A percentile compares a stretch with the other conserved stretches of the same genome.
phyloP scores from a whole-genome alignment of 2,329 filamentous ascomycete genomes.

The Diaporthe citri region DNA sequence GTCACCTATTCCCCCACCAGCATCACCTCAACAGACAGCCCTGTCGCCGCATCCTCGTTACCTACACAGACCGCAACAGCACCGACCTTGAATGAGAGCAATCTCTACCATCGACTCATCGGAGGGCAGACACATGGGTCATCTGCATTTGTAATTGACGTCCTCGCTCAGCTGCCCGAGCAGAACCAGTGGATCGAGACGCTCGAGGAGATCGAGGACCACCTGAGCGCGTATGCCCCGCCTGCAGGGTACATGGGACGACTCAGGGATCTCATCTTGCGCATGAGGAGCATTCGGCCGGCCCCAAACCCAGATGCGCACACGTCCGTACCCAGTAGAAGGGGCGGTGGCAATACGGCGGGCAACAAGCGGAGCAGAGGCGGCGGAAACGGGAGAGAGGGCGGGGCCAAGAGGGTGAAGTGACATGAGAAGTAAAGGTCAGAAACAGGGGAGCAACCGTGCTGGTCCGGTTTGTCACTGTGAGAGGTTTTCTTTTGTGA shows the following conservation, averaged over 20 bases:
- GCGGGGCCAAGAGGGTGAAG: conserved; percentile 38
- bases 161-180: conserved; percentile 58
- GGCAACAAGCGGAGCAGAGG: conserved; percentile 34
- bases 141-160: conserved; percentile 59
- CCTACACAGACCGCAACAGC: conserved; percentile 9
- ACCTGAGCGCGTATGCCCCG: conserved; percentile 44
- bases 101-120: conserved; percentile 63
- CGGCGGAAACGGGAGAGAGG: conserved; percentile 34
- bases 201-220: conserved; percentile 50
- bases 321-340: background rate
- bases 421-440: background rate
- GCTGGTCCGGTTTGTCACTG: background rate
- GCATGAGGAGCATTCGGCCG: conserved; percentile 44
- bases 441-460: background rate
- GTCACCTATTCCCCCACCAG: background rate
- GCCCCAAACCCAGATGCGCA: background rate
- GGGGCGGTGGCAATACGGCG: conserved; percentile 24
- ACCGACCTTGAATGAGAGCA: conserved; percentile 55
- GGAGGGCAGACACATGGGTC: conserved; percentile 55
- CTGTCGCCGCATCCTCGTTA: too few relatives aligned
- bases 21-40: background rate
- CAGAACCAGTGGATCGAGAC: conserved; percentile 58
- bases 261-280: conserved; percentile 47
- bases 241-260: conserved; percentile 48
- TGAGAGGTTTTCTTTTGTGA: background rate